Conservation (phyloP, 179 eudicot species). For the Camellia oleifera region DNA sequence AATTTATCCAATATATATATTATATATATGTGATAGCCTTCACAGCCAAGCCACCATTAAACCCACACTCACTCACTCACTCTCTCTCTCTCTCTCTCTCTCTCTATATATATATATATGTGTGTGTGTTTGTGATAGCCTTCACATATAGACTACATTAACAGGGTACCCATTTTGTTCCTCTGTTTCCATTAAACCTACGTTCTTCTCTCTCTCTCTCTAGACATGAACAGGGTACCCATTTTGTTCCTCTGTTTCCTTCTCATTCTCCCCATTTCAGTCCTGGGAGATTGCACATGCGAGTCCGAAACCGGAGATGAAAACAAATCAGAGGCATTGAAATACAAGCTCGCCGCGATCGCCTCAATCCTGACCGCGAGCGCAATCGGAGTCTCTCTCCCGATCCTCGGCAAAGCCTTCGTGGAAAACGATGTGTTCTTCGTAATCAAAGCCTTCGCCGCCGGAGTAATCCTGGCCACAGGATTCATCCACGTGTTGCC, state of each 20-base stretch:
- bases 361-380: slow-evolving; percentile 26
- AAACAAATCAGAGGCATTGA: slow-evolving; percentile 17
- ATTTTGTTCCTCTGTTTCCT: neutral
- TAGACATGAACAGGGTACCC: slow-evolving; percentile 7
- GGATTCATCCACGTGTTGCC: slow-evolving; percentile 32
- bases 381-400: slow-evolving; percentile 26
- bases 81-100: neutral
- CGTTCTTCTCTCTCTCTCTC: neutral
- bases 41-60: too few relatives aligned
- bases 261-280: slow-evolving; percentile 6
- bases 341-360: slow-evolving; percentile 21
- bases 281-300: slow-evolving; percentile 9
- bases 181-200: neutral
- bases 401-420: slow-evolving; percentile 16
- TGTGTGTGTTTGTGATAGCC: too few relatives aligned
- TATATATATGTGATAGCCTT: too few relatives aligned
- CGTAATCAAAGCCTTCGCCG: slow-evolving; percentile 32
- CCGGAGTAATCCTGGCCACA: slow-evolving; percentile 33
- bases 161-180: neutral
- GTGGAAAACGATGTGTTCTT: slow-evolving; percentile 20
- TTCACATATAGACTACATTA: neutral
- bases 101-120: neutral
- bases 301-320: slow-evolving; percentile 1
- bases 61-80: neutral
- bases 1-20: too few relatives aligned